A percentile compares a stretch with the other conserved stretches of the same genome.
phyloP scores from a whole-genome alignment of 2,329 filamentous ascomycete species.

The Fusarium odoratissimum region DNA sequence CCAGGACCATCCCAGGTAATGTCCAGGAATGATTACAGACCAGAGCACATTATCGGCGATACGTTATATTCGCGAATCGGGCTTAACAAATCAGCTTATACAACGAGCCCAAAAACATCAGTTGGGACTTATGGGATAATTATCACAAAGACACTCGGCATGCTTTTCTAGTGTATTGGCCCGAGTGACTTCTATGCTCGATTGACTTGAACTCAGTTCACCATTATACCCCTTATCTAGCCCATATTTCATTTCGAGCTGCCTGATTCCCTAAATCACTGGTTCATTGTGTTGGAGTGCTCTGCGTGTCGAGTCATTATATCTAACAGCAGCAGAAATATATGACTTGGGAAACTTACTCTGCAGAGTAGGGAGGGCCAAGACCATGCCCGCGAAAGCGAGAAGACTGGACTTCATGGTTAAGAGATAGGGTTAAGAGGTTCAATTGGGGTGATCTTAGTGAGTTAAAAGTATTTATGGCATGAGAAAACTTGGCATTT shows the following conservation, averaged over 20 bases:
- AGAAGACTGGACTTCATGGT: background rate
- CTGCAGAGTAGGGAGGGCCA: background rate
- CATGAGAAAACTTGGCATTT: background rate
- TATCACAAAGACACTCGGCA: too few species aligned
- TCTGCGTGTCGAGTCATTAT: background rate
- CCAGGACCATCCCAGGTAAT: background rate
- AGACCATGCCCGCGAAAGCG: background rate
- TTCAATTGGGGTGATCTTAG: background rate
- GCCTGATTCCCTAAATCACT: too few species aligned
- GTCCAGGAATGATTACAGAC: background rate
- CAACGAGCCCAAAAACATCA: background rate
- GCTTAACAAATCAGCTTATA: too few species aligned
- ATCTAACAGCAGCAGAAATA: background rate
- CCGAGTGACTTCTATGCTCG: rapidly evolving
- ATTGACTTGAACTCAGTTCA: background rate
- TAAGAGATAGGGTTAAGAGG: too few species aligned
- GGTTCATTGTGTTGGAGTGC: background rate
- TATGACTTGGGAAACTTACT: background rate
- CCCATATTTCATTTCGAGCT: background rate
- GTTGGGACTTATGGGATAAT: too few species aligned
- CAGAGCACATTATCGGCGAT: background rate
- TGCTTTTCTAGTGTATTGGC: background rate
- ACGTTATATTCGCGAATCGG: background rate
- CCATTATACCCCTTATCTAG: background rate
- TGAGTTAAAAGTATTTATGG: background rate